Evolutionary conservation across 805 yeast species (phyloP).

Genomic region (Hyphopichia homilentoma): DNA sequence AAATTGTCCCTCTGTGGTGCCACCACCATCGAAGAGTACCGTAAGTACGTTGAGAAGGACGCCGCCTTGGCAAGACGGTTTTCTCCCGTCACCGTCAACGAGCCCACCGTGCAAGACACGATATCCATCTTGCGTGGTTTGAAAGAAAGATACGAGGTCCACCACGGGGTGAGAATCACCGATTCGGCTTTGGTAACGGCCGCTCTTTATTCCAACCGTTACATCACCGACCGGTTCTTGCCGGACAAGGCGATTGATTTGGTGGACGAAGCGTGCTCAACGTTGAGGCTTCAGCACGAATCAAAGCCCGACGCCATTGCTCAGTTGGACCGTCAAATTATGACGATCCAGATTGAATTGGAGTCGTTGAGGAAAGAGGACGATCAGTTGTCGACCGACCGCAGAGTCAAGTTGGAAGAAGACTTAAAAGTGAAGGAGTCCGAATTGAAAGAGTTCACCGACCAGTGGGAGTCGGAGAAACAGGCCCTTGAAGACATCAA

Average conservation of each 20-base stretch:
- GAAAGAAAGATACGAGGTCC: conserved; percentile 92
- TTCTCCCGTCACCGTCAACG: conserved; percentile 80
- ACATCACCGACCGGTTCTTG: conserved; percentile 83
- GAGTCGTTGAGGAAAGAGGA: conserved; percentile 93
- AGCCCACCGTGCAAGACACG: conserved; percentile 88
- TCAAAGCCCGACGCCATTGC: conserved; percentile 95
- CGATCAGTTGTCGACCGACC: conserved; percentile 76
- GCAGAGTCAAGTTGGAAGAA: conserved; percentile 68
- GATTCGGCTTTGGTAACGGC: conserved; percentile 94
- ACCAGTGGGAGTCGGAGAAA: conserved; percentile 84
- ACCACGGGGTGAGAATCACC: conserved; percentile 92
- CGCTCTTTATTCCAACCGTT: conserved; percentile 83
- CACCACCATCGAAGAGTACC: conserved; percentile 89
- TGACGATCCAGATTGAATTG: conserved; percentile 92
- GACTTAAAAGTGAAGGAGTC: conserved; percentile 59
- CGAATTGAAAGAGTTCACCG: conserved; percentile 69
- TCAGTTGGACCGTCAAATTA: conserved; percentile 78
- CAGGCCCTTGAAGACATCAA: conserved; percentile 73
- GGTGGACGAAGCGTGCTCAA: conserved; percentile 97
- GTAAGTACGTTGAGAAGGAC: conserved; percentile 92
- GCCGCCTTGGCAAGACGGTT: conserved; percentile 94
- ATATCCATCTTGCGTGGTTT: conserved; percentile 89
- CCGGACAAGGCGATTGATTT: conserved; percentile 97
- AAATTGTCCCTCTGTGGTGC: conserved; percentile 93
- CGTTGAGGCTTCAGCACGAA: conserved; percentile 90